These are phyloP conservation scores for Coriaria nepalensis DNA, from an alignment of 306 rosid species.

Conservation along the genomic window DNA sequence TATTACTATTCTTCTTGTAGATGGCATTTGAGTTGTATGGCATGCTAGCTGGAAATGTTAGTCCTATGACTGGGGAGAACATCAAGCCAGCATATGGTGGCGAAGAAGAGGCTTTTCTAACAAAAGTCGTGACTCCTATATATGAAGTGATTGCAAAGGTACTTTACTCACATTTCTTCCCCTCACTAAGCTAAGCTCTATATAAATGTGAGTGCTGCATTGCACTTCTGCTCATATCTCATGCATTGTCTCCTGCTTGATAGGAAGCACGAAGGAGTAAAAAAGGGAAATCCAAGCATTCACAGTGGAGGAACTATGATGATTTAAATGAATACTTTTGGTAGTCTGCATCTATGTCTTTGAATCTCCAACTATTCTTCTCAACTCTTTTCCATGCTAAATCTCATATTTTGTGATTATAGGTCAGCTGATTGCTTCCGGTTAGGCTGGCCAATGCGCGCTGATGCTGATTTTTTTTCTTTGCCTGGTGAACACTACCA, in stretches of 20 bases:
- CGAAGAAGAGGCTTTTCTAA: conserved; percentile 80
- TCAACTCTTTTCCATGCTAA: conserved; percentile 1
- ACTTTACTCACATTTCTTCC: conserved; percentile 5
- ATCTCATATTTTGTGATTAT: conserved; percentile 13
- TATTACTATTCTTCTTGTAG: conserved; percentile 22
- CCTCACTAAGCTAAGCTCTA: background rate
- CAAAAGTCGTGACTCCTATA: conserved; percentile 88
- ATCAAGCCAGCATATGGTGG: conserved; percentile 98
- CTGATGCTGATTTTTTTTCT: conserved; percentile 87
- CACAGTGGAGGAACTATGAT: conserved; percentile 99
- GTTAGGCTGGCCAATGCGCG: conserved; percentile 99
- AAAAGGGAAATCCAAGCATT: conserved; percentile 87
- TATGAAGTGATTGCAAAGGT: conserved; percentile 91
- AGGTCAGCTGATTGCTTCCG: conserved; percentile 97
- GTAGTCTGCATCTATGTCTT: conserved; percentile 23
- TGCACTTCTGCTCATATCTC: conserved; percentile 7
- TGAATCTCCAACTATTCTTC: background rate
- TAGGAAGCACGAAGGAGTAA: conserved; percentile 79
- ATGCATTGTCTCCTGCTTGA: conserved; percentile 6
- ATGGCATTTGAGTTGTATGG: conserved; percentile 99
- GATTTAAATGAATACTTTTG: conserved; percentile 94
- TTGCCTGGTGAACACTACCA: conserved; percentile 17
- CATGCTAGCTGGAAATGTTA: conserved; percentile 95
- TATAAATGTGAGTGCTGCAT: conserved; percentile 7
- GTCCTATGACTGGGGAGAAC: conserved; percentile 97